Conservation (phyloP, 2,329 filamentous ascomycete species). For the Myriosclerotinia curreyana region DNA sequence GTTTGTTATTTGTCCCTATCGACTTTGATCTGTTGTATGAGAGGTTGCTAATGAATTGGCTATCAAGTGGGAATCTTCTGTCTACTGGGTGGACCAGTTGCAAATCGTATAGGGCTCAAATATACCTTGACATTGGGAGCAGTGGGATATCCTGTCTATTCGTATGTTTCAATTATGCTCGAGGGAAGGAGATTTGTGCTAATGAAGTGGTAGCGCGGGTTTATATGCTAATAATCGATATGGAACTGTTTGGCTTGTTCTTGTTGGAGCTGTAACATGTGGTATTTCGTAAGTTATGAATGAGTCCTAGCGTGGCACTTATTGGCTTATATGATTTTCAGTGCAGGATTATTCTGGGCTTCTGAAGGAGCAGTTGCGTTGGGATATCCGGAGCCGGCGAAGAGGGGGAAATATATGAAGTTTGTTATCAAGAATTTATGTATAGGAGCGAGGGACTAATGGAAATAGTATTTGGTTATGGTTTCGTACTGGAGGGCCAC, state of each 20-base stretch:
- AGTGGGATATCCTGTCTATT: constrained; percentile 44
- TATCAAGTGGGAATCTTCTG: constrained; percentile 36
- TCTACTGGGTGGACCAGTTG: constrained; percentile 4
- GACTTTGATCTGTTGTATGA: constrained; percentile 32
- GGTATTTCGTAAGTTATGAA: constrained; percentile 34
- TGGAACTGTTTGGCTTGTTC: constrained; percentile 43
- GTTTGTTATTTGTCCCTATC: constrained; percentile 40
- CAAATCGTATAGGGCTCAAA: constrained; percentile 10
- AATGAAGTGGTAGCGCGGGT: constrained; percentile 35
- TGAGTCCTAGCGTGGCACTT: background rate
- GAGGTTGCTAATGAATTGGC: constrained; percentile 38
- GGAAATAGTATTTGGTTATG: constrained; percentile 42
- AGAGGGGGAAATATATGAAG: constrained; percentile 29
- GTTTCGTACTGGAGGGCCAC: constrained; percentile 42
- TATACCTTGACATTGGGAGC: constrained; percentile 35
- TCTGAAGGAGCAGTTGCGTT: constrained; percentile 44
- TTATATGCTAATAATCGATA: constrained; percentile 43
- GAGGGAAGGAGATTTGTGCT: constrained; percentile 28
- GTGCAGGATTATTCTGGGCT: constrained; percentile 44
- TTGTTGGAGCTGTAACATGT: constrained; percentile 42
- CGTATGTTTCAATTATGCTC: background rate
- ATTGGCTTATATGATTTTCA: constrained; percentile 18
- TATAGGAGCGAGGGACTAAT: background rate
- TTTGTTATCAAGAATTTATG: background rate
- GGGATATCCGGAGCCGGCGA: constrained; percentile 41